Percentiles rank a stretch among this genome's conserved stretches.
phyloP scores from a whole-genome alignment of 345 rosid genomes.

The Sapria himalayana region DNA sequence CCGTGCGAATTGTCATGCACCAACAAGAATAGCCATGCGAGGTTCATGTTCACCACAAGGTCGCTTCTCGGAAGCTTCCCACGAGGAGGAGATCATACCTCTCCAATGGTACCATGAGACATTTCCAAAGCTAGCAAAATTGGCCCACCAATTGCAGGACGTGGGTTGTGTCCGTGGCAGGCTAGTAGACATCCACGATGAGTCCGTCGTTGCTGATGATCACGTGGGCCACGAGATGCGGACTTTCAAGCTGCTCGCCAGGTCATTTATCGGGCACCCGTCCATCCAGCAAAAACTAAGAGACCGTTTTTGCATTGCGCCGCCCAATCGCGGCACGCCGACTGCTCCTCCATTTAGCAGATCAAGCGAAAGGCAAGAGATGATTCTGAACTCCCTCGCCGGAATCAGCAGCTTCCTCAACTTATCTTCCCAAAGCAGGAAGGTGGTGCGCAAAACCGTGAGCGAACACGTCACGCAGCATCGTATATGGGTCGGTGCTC shows the following conservation, averaged over 20 bases:
- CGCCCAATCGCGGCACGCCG: slow-evolving; percentile 5
- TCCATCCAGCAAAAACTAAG: slow-evolving; percentile 25
- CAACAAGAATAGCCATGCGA: too few relatives aligned
- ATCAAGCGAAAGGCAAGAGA: slow-evolving; percentile 28
- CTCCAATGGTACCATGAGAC: slow-evolving; percentile 27
- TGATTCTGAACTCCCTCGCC: slow-evolving; percentile 36
- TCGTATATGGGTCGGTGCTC: slow-evolving; percentile 49
- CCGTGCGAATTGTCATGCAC: too few relatives aligned
- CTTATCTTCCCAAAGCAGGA: slow-evolving; percentile 52
- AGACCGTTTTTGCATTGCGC: slow-evolving; percentile 9
- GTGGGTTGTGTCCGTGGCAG: slow-evolving; percentile 38
- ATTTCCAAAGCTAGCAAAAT: slow-evolving; percentile 23
- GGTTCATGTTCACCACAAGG: too few relatives aligned
- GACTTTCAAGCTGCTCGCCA: slow-evolving; percentile 38
- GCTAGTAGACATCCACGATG: slow-evolving; percentile 23
- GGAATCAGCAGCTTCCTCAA: slow-evolving; percentile 30
- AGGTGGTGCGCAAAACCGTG: slow-evolving; percentile 28
- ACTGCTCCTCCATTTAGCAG: slow-evolving; percentile 14
- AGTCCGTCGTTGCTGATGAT: slow-evolving; percentile 19
- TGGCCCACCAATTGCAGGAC: slow-evolving; percentile 18
- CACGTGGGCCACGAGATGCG: slow-evolving; percentile 19
- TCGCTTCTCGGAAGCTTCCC: slow-evolving; percentile 17
- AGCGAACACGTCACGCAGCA: slow-evolving; percentile 55
- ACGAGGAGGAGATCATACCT: slow-evolving; percentile 16
- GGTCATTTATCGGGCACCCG: slow-evolving; percentile 44